A percentile compares a stretch with the other conserved stretches of the same genome.
Evolutionary conservation across 2,329 filamentous ascomycete species (phyloP).

Genomic region (Kalaharituber pfeilii): DNA sequence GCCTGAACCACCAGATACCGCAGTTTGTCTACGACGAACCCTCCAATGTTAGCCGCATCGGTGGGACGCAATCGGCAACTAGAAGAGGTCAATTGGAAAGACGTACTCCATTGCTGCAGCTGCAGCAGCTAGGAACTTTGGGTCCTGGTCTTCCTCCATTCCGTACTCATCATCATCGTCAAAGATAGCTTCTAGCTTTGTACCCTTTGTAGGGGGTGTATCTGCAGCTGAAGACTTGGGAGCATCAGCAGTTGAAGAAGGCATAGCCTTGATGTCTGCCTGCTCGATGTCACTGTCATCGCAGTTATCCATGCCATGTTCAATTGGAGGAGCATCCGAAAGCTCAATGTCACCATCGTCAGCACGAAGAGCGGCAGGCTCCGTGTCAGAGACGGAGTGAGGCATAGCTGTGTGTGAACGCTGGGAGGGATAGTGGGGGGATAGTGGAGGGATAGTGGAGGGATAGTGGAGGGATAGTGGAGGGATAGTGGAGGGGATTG

Average conservation of each 20-base stretch:
- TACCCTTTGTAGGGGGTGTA: slow-evolving; percentile 14
- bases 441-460: too few relatives aligned
- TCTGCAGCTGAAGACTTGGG: background rate
- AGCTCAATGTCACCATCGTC: background rate
- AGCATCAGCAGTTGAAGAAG: background rate
- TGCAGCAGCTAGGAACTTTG: slow-evolving; percentile 21
- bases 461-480: too few relatives aligned
- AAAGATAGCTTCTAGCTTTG: slow-evolving; percentile 42
- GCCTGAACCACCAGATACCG: background rate
- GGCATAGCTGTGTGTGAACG: too few relatives aligned
- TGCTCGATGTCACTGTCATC: background rate
- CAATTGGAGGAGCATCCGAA: background rate
- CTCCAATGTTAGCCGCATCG: too few relatives aligned
- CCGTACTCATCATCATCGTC: slow-evolving; percentile 37
- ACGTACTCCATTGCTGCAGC: slow-evolving; percentile 22
- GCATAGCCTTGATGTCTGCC: background rate
- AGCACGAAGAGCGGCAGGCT: too few relatives aligned
- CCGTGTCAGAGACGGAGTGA: background rate
- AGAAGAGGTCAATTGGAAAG: too few relatives aligned
- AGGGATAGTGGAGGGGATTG: background rate
- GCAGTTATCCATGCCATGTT: background rate
- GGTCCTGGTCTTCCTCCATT: slow-evolving; percentile 34
- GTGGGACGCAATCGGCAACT: too few relatives aligned
- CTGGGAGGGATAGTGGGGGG: too few relatives aligned
- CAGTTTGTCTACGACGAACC: background rate